Evolutionary conservation across 768 basidiomycete species (phyloP).

Genomic region (Lentinula guzmanii): DNA sequence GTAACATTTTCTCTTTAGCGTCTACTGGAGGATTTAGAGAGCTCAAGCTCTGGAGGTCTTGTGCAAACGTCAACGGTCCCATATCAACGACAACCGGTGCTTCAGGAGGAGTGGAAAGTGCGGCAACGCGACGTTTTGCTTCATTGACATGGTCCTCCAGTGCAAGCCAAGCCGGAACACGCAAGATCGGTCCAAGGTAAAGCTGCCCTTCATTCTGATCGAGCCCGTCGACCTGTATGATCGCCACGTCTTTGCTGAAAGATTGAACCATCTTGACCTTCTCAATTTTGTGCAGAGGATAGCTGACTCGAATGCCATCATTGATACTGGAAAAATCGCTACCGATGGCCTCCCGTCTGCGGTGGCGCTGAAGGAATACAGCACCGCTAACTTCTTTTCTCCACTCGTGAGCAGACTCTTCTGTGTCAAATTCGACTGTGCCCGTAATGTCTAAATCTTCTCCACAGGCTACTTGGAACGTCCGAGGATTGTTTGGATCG

Average conservation of each 20-base stretch:
- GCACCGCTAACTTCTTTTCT: conserved; percentile 42
- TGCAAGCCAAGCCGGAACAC: conserved; percentile 18
- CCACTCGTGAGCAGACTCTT: conserved; percentile 48
- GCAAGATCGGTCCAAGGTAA: conserved; percentile 25
- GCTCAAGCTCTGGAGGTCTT: conserved; percentile 8
- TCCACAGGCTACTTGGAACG: conserved; percentile 31
- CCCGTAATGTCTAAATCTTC: conserved; percentile 17
- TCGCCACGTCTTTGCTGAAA: conserved; percentile 20
- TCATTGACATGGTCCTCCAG: conserved; percentile 20
- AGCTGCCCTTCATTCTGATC: conserved; percentile 17
- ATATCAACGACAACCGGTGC: conserved; percentile 33
- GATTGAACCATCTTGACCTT: conserved; percentile 16
- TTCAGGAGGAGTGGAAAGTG: not conserved
- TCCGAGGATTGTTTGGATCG: conserved; percentile 38
- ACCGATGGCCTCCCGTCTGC: conserved; percentile 27
- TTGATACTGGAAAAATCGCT: conserved; percentile 21
- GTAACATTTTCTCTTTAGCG: conserved; percentile 23
- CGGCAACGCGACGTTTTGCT: conserved; percentile 19
- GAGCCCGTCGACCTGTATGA: conserved; percentile 14
- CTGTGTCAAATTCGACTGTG: conserved; percentile 49
- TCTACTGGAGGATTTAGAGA: conserved; percentile 9
- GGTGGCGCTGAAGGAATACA: conserved; percentile 39
- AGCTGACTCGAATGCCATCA: conserved; percentile 37
- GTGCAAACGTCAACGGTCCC: conserved; percentile 32
- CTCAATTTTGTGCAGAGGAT: conserved; percentile 35